phyloP scores from a whole-genome alignment of 164 flowering plant genomes.

The Tetrastigma voinierianum region DNA sequence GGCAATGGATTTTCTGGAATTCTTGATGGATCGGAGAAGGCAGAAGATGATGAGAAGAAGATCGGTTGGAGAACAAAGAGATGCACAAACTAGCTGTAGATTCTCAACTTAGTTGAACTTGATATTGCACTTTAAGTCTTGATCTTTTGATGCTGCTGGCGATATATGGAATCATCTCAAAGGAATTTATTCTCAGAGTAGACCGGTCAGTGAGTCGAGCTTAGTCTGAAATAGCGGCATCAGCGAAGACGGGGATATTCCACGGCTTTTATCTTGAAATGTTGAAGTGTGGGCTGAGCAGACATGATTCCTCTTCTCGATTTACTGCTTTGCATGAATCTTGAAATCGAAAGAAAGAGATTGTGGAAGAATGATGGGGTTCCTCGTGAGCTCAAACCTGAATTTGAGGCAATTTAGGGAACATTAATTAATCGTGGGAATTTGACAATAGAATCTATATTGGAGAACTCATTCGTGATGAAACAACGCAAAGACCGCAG shows the following conservation, averaged over 20 bases:
- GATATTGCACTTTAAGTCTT: conserved; percentile 1
- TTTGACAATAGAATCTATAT: background rate
- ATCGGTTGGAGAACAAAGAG: background rate
- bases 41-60: no score
- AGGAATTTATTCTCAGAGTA: background rate
- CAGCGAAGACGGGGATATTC: background rate
- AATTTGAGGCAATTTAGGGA: background rate
- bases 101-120: background rate
- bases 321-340: no score
- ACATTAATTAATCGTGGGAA: background rate
- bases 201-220: background rate
- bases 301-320: no score
- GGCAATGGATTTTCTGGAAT: no score
- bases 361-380: background rate
- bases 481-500: no score
- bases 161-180: background rate
- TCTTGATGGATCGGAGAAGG: no score
- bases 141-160: background rate
- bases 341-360: background rate
- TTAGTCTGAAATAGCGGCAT: background rate
- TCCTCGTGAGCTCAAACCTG: conserved; percentile 1
- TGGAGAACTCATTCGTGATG: no score
- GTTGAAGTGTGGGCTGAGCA: background rate
- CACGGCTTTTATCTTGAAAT: background rate
- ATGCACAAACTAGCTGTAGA: background rate